Evolutionary conservation across 805 yeast species (phyloP).

Genomic region (Pachysolen tannophilus): DNA sequence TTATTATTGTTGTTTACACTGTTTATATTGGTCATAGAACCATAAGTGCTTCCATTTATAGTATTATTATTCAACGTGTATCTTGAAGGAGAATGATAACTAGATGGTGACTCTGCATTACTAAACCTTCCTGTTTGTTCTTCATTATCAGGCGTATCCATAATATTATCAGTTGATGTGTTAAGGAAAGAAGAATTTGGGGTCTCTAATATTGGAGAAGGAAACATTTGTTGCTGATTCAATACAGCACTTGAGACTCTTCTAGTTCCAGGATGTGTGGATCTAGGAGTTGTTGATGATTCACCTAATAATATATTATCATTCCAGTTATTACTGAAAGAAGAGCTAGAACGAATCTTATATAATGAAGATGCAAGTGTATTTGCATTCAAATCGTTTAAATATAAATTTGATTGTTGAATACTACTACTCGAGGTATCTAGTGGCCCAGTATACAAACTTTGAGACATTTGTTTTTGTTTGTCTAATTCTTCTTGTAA

Average conservation of each 20-base stretch:
- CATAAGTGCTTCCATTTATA: neutral
- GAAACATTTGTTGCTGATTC: conserved; percentile 2
- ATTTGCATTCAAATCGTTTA: conserved; percentile 19
- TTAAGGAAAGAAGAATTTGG: too few species aligned
- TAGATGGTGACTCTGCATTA: conserved; percentile 4
- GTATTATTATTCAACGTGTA: conserved; percentile 4
- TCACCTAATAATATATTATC: conserved; percentile 38
- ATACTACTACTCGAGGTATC: conserved; percentile 5
- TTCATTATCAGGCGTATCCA: too few species aligned
- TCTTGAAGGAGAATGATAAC: conserved; percentile 6
- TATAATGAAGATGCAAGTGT: conserved; percentile 6
- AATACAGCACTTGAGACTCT: conserved; percentile 6
- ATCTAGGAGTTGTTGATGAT: conserved; percentile 36
- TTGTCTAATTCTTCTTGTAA: conserved; percentile 19
- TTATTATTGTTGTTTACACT: conserved; percentile 14
- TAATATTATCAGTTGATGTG: too few species aligned
- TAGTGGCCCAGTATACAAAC: conserved; percentile 10
- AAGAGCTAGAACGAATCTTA: conserved; percentile 18
- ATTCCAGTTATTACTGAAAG: conserved; percentile 17
- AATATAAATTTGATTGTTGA: conserved; percentile 14
- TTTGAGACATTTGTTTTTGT: conserved; percentile 15
- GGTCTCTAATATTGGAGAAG: too few species aligned
- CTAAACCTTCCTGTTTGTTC: too few species aligned
- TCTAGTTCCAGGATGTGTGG: conserved; percentile 4
- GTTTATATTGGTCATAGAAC: too few species aligned